Base-by-base conservation (phyloP, 495 filamentous ascomycete species). In the Penicillium alfredii region DNA sequence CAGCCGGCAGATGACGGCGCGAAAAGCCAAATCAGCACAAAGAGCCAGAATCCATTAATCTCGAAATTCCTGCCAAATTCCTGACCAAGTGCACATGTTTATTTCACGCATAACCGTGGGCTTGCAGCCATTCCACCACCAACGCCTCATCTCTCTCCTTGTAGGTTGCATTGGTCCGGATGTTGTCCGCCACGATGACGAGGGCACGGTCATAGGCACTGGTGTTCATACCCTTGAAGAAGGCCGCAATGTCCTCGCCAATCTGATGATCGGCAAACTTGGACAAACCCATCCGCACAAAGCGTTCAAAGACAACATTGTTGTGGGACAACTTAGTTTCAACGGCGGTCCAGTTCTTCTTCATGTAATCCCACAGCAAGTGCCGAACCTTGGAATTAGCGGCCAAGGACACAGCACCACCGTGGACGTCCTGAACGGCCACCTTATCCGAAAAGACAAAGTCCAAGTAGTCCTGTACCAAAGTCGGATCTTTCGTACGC, bases 271-370 rank as follows among this genome's bases (percentile, higher is more conserved):
- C 80, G 1, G 82, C 72, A 56, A 94, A 96, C 53, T 84, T 84
- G 31, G 74, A 72, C 41, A 98, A 68, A 13, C 77, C 78, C 46
- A 81, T 69, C 44, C 82, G 79, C 45, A 98, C 55, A 61, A 94
- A 92, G 13, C 88, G 78, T 62, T 96, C 89, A 33, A 94, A 66
- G 15, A 95, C 77, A 18, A 95, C 81, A 41, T 85, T 81, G 62
- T 93, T 95, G 1, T 74, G 69, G 41, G 82, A 77, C 31, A 96
- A 69, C 49, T 78, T 81, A 32, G 69, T 62, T 22, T 75, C 68
- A 11, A 94, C 70, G 25, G 64, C 61, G 7, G 68, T 64, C 84
- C 89, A 98, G 62, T 94, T 76, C 5, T 76, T 69, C 49, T 84
- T 83, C 40, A 94, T 72, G 58, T 84, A 94, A 26, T 81, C 67